These are phyloP conservation scores for Phytophthora agathidicida DNA, from an alignment of 352 stramenopile species.

Conservation along the genomic window DNA sequence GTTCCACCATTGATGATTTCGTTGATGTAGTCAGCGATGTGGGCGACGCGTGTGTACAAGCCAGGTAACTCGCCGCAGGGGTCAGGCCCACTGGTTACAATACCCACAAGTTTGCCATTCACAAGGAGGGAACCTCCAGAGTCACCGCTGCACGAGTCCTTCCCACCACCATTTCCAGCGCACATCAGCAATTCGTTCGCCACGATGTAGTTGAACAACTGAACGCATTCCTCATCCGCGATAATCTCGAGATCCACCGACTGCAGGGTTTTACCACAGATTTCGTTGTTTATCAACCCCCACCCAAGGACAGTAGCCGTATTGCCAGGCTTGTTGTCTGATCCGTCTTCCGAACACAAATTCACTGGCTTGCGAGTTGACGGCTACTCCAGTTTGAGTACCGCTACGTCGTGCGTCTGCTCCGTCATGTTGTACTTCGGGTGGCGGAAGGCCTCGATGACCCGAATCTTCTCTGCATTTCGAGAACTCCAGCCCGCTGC, in stretches of 20 bases:
- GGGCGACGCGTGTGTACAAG: too few relatives aligned
- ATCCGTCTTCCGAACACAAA: constrained; percentile 36
- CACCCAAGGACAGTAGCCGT: constrained; percentile 49
- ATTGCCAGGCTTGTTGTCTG: constrained; percentile 42
- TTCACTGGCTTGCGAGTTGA: constrained; percentile 30
- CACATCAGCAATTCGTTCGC: too few relatives aligned
- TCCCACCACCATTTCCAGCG: too few relatives aligned
- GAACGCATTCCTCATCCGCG: constrained; percentile 47
- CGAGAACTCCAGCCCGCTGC: background rate
- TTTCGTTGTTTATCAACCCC: constrained; percentile 39
- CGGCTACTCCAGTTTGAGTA: constrained; percentile 48
- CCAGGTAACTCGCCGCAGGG: too few relatives aligned
- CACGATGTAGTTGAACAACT: constrained; percentile 5
- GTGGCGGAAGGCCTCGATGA: constrained; percentile 6
- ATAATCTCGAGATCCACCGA: constrained; percentile 52
- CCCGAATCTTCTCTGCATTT: constrained; percentile 1
- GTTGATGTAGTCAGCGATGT: too few relatives aligned
- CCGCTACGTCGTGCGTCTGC: constrained; percentile 36
- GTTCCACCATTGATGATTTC: too few relatives aligned
- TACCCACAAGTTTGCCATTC: too few relatives aligned
- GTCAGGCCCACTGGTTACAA: too few relatives aligned
- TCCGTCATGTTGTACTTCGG: background rate
- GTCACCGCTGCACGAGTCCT: too few relatives aligned
- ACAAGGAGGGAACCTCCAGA: too few relatives aligned
- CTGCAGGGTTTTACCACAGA: constrained; percentile 30